A percentile compares a stretch with the other conserved stretches of the same genome.
phyloP scores from a whole-genome alignment of 129 eudicot genomes.

The Flaveria linearis region DNA sequence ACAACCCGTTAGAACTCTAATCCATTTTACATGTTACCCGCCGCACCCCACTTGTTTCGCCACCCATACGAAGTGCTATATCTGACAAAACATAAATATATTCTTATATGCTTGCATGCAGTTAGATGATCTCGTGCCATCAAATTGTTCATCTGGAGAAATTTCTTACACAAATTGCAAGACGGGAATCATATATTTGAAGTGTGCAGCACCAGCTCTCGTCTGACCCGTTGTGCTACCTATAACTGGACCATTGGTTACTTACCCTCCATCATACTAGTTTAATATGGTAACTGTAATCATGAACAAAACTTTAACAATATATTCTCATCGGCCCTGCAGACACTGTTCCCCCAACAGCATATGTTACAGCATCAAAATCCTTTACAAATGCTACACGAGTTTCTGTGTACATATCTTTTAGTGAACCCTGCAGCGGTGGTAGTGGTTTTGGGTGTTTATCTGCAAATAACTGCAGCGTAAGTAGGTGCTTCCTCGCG shows the following conservation, averaged over 20 bases:
- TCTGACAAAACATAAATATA: background rate
- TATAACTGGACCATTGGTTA: constrained; percentile 90
- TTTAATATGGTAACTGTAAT: constrained; percentile 6
- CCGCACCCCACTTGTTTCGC: background rate
- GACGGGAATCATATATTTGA: constrained; percentile 81
- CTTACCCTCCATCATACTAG: constrained; percentile 23
- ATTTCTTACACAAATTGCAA: constrained; percentile 46
- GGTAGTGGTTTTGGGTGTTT: constrained; percentile 77
- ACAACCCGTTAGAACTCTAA: background rate
- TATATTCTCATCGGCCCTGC: constrained; percentile 35
- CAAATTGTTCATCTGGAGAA: constrained; percentile 64
- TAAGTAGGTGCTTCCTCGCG: constrained; percentile 56
- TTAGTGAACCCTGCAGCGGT: constrained; percentile 74
- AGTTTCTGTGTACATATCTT: constrained; percentile 65
- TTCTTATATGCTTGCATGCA: constrained; percentile 40
- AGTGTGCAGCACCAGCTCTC: constrained; percentile 59
- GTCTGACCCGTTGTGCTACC: constrained; percentile 60
- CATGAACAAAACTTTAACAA: background rate
- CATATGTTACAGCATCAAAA: constrained; percentile 55
- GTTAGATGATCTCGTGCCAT: constrained; percentile 61
- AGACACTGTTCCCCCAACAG: constrained; percentile 88
- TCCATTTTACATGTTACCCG: background rate
- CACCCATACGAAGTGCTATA: constrained; percentile 4
- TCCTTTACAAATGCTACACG: constrained; percentile 62
- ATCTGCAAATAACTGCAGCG: constrained; percentile 75